Percentiles rank a stretch among this genome's conserved stretches.
phyloP scores from a whole-genome alignment of 345 rosid genomes.

The Eucalyptus erythrocorys region DNA sequence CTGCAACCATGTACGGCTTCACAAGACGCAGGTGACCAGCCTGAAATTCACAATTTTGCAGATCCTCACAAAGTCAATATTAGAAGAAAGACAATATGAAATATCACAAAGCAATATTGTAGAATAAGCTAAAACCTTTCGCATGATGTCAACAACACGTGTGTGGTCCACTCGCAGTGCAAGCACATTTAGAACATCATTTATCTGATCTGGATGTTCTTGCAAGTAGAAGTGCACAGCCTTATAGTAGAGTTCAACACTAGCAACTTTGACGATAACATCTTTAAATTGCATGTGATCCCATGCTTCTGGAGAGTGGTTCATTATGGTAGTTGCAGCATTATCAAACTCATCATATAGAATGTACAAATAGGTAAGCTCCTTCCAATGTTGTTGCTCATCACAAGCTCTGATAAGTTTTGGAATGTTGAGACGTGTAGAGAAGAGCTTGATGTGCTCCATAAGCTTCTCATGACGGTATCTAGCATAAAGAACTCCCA shows the following conservation, averaged over 20 bases:
- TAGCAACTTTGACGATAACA: conserved; percentile 86
- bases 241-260: conserved; percentile 90
- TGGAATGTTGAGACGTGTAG: conserved; percentile 96
- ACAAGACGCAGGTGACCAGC: conserved; percentile 41
- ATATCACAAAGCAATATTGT: neutral
- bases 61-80: neutral
- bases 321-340: conserved; percentile 98
- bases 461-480: conserved; percentile 91
- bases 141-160: conserved; percentile 96
- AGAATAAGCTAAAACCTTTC: conserved; percentile 40
- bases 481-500: conserved; percentile 98
- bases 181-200: conserved; percentile 89
- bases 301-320: conserved; percentile 99
- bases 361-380: conserved; percentile 82
- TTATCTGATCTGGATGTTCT: conserved; percentile 93
- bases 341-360: conserved; percentile 94
- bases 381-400: conserved; percentile 98
- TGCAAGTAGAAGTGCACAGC: conserved; percentile 98
- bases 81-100: neutral
- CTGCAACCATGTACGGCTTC: conserved; percentile 49
- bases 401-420: conserved; percentile 97
- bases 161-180: conserved; percentile 93
- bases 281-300: conserved; percentile 99
- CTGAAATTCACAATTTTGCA: conserved; percentile 4
- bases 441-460: conserved; percentile 96